These are phyloP conservation scores for Zizania latifolia DNA, from an alignment of 176 grass and related monocot genomes.

Conservation along the genomic window DNA sequence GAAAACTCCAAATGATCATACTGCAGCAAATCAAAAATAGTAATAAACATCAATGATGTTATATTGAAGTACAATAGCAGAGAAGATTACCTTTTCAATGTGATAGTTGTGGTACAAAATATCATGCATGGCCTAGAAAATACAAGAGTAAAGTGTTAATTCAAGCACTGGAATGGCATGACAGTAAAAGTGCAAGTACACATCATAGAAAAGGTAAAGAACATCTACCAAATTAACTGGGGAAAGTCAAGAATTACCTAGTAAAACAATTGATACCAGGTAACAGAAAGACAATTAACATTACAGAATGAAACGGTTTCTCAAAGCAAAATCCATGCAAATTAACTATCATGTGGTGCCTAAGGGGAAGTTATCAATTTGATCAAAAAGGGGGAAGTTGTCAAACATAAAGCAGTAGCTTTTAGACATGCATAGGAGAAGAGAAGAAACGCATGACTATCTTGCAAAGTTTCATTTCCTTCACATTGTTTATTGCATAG, in stretches of 20 bases:
- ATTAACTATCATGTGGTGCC: neutral
- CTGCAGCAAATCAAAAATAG: slow-evolving; percentile 34
- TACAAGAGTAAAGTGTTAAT: slow-evolving; percentile 14
- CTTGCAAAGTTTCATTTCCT: neutral
- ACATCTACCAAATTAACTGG: neutral
- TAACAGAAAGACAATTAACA: neutral
- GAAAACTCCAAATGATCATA: slow-evolving; percentile 95
- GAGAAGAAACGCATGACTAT: neutral
- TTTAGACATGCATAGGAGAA: neutral
- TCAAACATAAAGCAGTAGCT: neutral
- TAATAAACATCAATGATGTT: slow-evolving; percentile 11
- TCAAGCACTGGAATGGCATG: slow-evolving; percentile 3
- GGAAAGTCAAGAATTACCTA: neutral
- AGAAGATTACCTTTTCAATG: slow-evolving; percentile 56
- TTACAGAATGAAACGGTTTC: neutral
- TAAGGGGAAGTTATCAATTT: neutral
- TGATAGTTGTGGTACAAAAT: slow-evolving; percentile 72
- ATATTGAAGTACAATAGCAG: neutral
- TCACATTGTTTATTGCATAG: neutral
- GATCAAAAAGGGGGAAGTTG: too few species aligned
- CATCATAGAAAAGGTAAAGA: neutral
- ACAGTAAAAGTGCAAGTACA: slow-evolving; percentile 11
- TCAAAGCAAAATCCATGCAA: neutral
- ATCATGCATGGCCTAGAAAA: slow-evolving; percentile 96
- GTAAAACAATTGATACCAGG: neutral